Percentiles rank a stretch among this genome's conserved stretches.
These are phyloP conservation scores for Myxozyma nipponensis DNA, from an alignment of 805 yeast species.

Conservation along the genomic window DNA sequence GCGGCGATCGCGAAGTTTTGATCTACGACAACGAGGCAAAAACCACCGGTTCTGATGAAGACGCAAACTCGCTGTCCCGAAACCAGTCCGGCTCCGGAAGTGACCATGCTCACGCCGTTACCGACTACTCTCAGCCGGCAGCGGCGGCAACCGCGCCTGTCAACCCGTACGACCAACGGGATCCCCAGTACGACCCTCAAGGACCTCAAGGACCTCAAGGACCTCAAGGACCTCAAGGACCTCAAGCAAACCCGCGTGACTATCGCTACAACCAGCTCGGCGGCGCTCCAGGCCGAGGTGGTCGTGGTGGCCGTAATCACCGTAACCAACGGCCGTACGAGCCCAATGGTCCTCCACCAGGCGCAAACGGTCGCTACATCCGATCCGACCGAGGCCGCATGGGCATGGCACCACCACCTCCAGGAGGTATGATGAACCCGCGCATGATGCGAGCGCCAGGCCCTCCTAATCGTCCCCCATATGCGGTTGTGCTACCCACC, in stretches of 20 bases:
- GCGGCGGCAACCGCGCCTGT: not conserved
- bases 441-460: not conserved
- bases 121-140: slow-evolving; percentile 7
- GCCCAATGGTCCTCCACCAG: not conserved
- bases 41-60: not conserved
- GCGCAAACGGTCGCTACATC: not conserved
- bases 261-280: not conserved
- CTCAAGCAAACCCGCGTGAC: not conserved
- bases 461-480: slow-evolving; percentile 1
- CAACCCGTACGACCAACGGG: not conserved
- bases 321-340: not conserved
- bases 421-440: slow-evolving; percentile 1
- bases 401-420: not conserved
- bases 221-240: not conserved
- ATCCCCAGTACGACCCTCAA: not conserved
- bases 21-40: slow-evolving; percentile 20
- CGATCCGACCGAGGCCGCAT: not conserved
- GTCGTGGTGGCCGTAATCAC: not conserved
- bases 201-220: not conserved
- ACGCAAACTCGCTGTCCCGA: slow-evolving; percentile 1
- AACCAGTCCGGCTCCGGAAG: slow-evolving; percentile 1
- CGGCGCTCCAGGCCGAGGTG: not conserved
- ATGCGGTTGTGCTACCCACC: slow-evolving; percentile 11
- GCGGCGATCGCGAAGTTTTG: slow-evolving; percentile 18
- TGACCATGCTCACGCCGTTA: slow-evolving; percentile 6